Evolutionary conservation across 352 stramenopile genomes (phyloP).

Genomic region (Phytophthora sp.): DNA sequence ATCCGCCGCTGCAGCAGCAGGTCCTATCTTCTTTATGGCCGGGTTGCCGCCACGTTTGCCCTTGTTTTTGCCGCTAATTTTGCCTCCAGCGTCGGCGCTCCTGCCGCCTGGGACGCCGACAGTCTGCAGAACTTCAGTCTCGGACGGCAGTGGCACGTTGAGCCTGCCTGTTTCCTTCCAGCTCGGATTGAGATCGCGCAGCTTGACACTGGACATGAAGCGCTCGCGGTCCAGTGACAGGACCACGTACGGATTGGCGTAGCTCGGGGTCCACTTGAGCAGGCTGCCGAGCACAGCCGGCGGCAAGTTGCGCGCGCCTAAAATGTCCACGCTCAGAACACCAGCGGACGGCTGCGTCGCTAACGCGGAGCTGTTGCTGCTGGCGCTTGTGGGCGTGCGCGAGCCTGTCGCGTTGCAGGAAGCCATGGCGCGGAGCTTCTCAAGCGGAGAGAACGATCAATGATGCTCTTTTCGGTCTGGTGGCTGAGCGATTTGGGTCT

Average conservation of each 20-base stretch:
- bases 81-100: conserved; percentile 19
- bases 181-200: conserved; percentile 60
- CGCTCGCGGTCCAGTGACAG: conserved; percentile 58
- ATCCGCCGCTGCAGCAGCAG: conserved; percentile 18
- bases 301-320: conserved; percentile 61
- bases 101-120: conserved; percentile 33
- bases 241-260: conserved; percentile 71
- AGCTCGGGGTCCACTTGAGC: conserved; percentile 73
- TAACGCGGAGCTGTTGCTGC: conserved; percentile 8
- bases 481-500: conserved; percentile 2
- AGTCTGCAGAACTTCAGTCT: conserved; percentile 63
- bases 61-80: conserved; percentile 17
- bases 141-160: conserved; percentile 58
- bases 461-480: no score
- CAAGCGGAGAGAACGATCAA: conserved; percentile 22
- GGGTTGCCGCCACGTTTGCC: conserved; percentile 10
- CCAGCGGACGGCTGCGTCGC: conserved; percentile 33
- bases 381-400: conserved; percentile 9
- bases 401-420: conserved; percentile 35
- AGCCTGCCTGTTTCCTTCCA: conserved; percentile 71
- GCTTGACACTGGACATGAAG: conserved; percentile 60
- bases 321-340: conserved; percentile 61
- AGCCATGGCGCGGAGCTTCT: conserved; percentile 38
- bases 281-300: conserved; percentile 68
- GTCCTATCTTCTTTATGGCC: conserved; percentile 27